These are phyloP conservation scores for Avena insularis DNA, from an alignment of 176 grass and related monocot species.

Conservation along the genomic window DNA sequence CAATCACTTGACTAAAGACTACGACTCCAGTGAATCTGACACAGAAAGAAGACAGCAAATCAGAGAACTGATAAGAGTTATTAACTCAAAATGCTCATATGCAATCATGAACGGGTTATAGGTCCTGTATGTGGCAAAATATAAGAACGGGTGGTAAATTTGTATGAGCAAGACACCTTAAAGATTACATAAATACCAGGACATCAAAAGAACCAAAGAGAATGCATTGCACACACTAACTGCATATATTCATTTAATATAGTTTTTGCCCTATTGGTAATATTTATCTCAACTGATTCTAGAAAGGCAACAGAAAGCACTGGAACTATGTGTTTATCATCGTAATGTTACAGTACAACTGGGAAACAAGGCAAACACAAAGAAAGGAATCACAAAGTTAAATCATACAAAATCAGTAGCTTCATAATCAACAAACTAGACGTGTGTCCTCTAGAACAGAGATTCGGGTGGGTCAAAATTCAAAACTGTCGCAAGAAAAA, in stretches of 20 bases:
- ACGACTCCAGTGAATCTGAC: slow-evolving; percentile 8
- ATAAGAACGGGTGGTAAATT: not conserved
- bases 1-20: not conserved
- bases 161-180: not conserved
- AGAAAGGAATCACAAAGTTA: not conserved
- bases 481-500: not conserved
- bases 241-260: not conserved
- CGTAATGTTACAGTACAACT: not conserved
- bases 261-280: not conserved
- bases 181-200: not conserved
- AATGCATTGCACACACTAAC: not conserved
- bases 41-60: slow-evolving; percentile 23
- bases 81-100: not conserved
- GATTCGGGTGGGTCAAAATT: not conserved
- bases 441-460: not conserved
- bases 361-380: slow-evolving; percentile 6
- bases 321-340: not conserved
- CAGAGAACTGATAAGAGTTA: not conserved
- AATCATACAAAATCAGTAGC: slow-evolving; percentile 1
- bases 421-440: not conserved
- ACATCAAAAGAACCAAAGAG: not conserved
- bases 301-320: not conserved
- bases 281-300: slow-evolving; percentile 27
- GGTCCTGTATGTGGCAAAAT: not conserved
- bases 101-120: not conserved